Evolutionary conservation across 2,329 filamentous ascomycete genomes (phyloP).

Genomic region (Nemania diffusa): DNA sequence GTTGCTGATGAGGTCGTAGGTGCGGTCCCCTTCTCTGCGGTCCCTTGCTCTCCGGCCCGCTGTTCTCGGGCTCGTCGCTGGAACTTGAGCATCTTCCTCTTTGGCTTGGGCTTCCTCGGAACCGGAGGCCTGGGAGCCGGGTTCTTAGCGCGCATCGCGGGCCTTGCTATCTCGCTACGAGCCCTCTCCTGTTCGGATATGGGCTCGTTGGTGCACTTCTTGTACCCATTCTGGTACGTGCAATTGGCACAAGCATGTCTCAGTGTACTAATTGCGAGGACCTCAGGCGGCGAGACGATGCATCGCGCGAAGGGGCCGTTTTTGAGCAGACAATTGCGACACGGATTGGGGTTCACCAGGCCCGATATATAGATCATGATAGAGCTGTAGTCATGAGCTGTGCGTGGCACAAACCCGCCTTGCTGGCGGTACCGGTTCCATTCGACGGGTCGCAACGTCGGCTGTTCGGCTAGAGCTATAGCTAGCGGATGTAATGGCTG

Average conservation of each 20-base stretch:
- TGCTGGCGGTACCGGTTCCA: conserved; percentile 46
- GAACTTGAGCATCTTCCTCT: not conserved
- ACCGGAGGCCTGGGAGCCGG: conserved; percentile 14
- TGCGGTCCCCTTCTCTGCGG: not conserved
- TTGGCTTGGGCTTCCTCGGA: conserved; percentile 32
- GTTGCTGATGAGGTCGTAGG: conserved; percentile 11
- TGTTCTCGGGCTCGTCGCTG: not conserved
- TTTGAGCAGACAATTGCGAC: conserved; percentile 43
- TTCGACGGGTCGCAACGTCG: conserved; percentile 42
- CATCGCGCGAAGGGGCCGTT: conserved; percentile 47
- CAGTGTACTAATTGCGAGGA: conserved; percentile 41
- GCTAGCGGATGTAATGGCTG: conserved; percentile 41
- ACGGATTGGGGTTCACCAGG: conserved; percentile 46
- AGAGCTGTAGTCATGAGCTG: conserved; percentile 42
- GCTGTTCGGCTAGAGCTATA: conserved; percentile 39
- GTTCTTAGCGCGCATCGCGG: conserved; percentile 26
- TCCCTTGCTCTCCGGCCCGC: too few relatives aligned
- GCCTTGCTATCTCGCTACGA: conserved; percentile 34
- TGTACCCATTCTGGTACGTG: conserved; percentile 48
- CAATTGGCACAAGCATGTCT: conserved; percentile 48
- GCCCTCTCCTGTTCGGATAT: conserved; percentile 41
- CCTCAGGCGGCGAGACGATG: conserved; percentile 42
- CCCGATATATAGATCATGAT: conserved; percentile 48
- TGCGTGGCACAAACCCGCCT: conserved; percentile 44
- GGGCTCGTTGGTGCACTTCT: conserved; percentile 45